Base-by-base conservation (phyloP, 129 eudicot genomes). In the Glebionis coronaria region DNA sequence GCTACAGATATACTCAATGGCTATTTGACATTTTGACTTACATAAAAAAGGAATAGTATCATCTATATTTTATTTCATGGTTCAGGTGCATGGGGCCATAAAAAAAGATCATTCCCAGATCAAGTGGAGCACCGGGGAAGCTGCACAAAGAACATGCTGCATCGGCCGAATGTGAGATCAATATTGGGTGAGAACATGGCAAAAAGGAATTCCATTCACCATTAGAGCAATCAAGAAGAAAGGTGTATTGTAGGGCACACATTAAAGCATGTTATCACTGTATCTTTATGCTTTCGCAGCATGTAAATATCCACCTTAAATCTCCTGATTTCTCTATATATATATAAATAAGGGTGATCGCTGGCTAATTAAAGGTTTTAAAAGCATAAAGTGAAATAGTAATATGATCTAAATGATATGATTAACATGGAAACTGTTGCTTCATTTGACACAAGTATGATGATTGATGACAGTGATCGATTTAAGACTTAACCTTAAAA, bases 171-270 rank as follows among this genome's bases (percentile, higher is more conserved):
- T 61, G 69, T 71, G 69, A 51, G 42, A 50, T 61, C 42, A 51
- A 60, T 68, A 61, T 71, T 61, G 62, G 53, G 61, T 50, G 50
- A 49, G 69, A 71, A 71, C 69, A 71, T 71, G 76, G 76, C 27
- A 31, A 51, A 71, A 71, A n/a, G n/a, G n/a, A n/a, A n/a, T n/a
- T n/a, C n/a, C n/a, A n/a, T n/a, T n/a, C n/a, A n/a, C n/a, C n/a
- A 71, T 55, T 15, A 52, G 45, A 38, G 20, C 15, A 45, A 31
- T 29, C 21, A 31, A 60, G 12, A 60, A 60, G 65, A 60, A n/a
- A 35, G 44, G 14, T 65, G 47, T 65, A 49, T n/a, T n/a, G 56
- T 14, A 45, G 51, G 61, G 69, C 53, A 61, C 51, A 58, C 23
- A 9, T n/a, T 52, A 52, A 31, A 31, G 40, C 40, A 31, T 31